phyloP scores from a whole-genome alignment of 2,329 filamentous ascomycete genomes.

The Colletotrichum tropicale region DNA sequence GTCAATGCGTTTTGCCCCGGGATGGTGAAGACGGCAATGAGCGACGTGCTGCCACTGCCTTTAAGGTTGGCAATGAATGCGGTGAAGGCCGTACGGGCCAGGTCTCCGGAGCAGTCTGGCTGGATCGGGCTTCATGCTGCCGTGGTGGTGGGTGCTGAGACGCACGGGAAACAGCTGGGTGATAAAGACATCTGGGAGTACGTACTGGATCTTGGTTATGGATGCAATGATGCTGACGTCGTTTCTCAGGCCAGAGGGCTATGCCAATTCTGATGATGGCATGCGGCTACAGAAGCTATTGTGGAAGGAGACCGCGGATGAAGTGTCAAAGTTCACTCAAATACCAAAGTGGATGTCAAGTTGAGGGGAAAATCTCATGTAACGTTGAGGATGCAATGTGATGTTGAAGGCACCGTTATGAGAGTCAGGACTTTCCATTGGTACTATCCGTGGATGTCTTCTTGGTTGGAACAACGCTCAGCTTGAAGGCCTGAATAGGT shows the following conservation, averaged over 20 bases:
- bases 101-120: neutral
- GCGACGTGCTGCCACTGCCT: neutral
- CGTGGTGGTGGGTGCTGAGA: neutral
- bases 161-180: slow-evolving; percentile 2
- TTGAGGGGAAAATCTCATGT: neutral
- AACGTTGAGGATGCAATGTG: neutral
- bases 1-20: slow-evolving; percentile 7
- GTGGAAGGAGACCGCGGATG: neutral
- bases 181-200: slow-evolving; percentile 5
- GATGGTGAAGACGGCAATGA: slow-evolving; percentile 8
- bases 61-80: neutral
- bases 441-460: neutral
- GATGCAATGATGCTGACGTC: neutral
- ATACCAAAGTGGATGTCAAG: neutral
- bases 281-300: neutral
- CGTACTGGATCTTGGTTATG: neutral
- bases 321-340: neutral
- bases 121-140: slow-evolving; percentile 2
- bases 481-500: neutral
- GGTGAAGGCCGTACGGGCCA: neutral
- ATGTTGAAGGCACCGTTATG: neutral
- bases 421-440: neutral
- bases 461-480: neutral
- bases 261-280: neutral
- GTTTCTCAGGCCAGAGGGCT: neutral